Conservation (phyloP, 805 yeast genomes). For the Metschnikowia gelsemii region DNA sequence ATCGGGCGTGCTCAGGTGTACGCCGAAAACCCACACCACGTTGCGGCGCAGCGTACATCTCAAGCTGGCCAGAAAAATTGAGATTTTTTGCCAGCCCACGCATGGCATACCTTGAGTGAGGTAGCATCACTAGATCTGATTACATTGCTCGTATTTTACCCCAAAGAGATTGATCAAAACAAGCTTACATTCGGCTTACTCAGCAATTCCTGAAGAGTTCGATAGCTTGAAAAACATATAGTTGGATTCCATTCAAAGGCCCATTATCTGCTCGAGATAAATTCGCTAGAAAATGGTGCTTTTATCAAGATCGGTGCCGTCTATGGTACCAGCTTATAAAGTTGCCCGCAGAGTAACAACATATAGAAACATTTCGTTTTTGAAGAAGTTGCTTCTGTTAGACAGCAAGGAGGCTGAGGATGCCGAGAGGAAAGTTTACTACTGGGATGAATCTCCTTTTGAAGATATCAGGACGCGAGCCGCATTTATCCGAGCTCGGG, state of each 20-base stretch:
- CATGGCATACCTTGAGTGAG: slow-evolving; percentile 1
- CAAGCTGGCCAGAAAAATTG: slow-evolving; percentile 1
- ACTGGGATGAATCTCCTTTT: slow-evolving; percentile 91
- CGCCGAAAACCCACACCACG: background rate
- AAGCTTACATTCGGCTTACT: background rate
- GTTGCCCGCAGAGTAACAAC: slow-evolving; percentile 4
- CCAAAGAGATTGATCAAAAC: background rate
- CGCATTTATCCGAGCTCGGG: slow-evolving; percentile 82
- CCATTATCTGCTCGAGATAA: background rate
- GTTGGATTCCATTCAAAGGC: background rate
- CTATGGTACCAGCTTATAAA: slow-evolving; percentile 4
- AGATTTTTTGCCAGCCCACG: slow-evolving; percentile 7
- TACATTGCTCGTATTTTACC: background rate
- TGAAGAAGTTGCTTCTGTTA: slow-evolving; percentile 39
- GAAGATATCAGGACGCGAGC: slow-evolving; percentile 88
- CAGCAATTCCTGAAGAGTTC: background rate
- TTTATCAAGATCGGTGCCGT: slow-evolving; percentile 11
- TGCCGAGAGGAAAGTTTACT: slow-evolving; percentile 41
- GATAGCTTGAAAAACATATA: background rate
- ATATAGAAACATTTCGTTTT: slow-evolving; percentile 31
- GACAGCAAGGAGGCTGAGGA: slow-evolving; percentile 31
- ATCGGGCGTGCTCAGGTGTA: slow-evolving; percentile 4
- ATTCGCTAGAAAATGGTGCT: slow-evolving; percentile 10
- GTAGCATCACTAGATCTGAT: slow-evolving; percentile 10
- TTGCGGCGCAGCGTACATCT: slow-evolving; percentile 4